Conservation (phyloP, 768 basidiomycete genomes). For the Rubroboletus satanas region DNA sequence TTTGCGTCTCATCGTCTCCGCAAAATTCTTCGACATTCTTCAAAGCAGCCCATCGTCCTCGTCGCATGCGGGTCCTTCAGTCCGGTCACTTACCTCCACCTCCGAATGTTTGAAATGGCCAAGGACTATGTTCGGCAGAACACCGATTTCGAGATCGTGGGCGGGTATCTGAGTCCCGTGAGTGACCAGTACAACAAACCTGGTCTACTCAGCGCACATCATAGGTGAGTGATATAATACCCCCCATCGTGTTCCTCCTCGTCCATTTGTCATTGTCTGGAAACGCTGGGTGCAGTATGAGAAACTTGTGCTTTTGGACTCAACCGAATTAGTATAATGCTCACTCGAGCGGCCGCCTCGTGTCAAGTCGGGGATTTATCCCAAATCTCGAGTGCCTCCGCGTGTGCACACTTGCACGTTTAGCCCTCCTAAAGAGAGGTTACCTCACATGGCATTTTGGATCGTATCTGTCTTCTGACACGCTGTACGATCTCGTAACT, state of each 20-base stretch:
- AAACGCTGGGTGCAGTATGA: neutral
- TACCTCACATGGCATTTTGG: slow-evolving; percentile 14
- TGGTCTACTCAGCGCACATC: slow-evolving; percentile 80
- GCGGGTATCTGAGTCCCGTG: slow-evolving; percentile 95
- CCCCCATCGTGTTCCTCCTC: neutral
- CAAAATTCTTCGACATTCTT: slow-evolving; percentile 52
- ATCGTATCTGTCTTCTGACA: slow-evolving; percentile 9
- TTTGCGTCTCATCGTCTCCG: slow-evolving; percentile 67
- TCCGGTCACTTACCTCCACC: slow-evolving; percentile 94
- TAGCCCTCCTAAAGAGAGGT: slow-evolving; percentile 5
- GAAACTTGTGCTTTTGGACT: slow-evolving; percentile 1
- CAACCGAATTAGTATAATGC: slow-evolving; percentile 6
- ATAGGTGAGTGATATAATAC: slow-evolving; percentile 61
- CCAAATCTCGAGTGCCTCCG: neutral
- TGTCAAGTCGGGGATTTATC: slow-evolving; percentile 6
- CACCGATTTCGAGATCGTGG: slow-evolving; percentile 90
- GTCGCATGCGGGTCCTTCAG: slow-evolving; percentile 98
- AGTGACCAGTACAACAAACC: slow-evolving; percentile 96
- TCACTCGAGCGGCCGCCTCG: slow-evolving; percentile 18
- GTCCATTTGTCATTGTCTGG: neutral
- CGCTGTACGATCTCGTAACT: slow-evolving; percentile 4
- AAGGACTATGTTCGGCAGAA: slow-evolving; percentile 92
- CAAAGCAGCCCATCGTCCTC: slow-evolving; percentile 83
- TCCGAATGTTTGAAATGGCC: slow-evolving; percentile 99
- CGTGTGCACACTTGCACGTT: slow-evolving; percentile 1